These are phyloP conservation scores for Mycena sp. DNA, from an alignment of 1,284 basidiomycete genomes.

Conservation along the genomic window DNA sequence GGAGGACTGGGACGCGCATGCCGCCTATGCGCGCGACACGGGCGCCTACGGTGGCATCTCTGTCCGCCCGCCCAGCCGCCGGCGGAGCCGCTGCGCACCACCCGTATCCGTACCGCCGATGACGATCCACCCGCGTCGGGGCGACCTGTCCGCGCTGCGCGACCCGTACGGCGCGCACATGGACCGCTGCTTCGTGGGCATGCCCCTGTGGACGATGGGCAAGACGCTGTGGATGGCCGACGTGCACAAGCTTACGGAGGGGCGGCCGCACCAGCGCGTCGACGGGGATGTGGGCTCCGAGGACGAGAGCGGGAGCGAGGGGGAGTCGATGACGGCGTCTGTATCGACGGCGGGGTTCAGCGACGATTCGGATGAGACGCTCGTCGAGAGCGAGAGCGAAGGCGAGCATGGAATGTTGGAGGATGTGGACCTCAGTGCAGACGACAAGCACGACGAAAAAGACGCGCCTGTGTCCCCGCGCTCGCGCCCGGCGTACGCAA, in stretches of 20 bases:
- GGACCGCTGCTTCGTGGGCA: slow-evolving; percentile 65
- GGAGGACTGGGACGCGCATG: slow-evolving; percentile 57
- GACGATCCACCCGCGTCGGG: slow-evolving; percentile 69
- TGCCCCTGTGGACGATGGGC: slow-evolving; percentile 70
- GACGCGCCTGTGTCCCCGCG: neutral
- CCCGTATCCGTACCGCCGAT: slow-evolving; percentile 41
- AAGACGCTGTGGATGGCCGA: slow-evolving; percentile 71
- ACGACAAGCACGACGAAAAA: neutral
- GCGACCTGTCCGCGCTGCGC: slow-evolving; percentile 64
- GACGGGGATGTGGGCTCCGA: slow-evolving; percentile 18
- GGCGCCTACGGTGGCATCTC: slow-evolving; percentile 45
- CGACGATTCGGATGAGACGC: slow-evolving; percentile 56
- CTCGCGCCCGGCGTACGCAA: neutral
- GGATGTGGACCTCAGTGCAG: slow-evolving; percentile 6
- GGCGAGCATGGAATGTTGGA: slow-evolving; percentile 1
- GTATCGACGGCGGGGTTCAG: slow-evolving; percentile 40
- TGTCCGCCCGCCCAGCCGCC: slow-evolving; percentile 36
- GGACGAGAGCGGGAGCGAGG: slow-evolving; percentile 39
- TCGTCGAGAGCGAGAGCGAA: slow-evolving; percentile 52
- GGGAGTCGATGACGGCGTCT: slow-evolving; percentile 45
- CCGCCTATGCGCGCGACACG: slow-evolving; percentile 40
- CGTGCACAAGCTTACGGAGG: slow-evolving; percentile 49
- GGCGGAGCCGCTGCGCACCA: slow-evolving; percentile 13
- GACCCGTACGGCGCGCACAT: slow-evolving; percentile 63
- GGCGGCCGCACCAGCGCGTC: slow-evolving; percentile 2